Conservation (phyloP, 2,329 filamentous ascomycete species). For the Colletotrichum lindemuthianum region DNA sequence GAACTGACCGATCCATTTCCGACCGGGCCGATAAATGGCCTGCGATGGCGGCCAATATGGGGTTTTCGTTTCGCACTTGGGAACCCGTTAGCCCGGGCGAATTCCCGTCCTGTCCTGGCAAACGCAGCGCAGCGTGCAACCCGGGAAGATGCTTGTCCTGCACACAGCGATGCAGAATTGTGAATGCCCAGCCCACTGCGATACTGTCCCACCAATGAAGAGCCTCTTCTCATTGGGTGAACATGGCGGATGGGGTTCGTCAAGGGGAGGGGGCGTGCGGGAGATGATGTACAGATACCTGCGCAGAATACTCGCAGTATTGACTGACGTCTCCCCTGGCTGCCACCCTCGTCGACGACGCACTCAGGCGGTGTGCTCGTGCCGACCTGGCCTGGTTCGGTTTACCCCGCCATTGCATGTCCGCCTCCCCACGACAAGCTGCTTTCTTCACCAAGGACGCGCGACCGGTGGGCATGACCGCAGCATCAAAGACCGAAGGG, state of each 20-base stretch:
- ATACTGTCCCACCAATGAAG: constrained; percentile 3
- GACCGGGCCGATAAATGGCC: constrained; percentile 2
- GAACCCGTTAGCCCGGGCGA: constrained; percentile 3
- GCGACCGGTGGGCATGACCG: too few relatives aligned
- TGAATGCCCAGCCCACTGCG: too few relatives aligned
- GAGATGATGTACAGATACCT: constrained; percentile 4
- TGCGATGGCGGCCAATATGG: too few relatives aligned
- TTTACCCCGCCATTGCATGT: constrained; percentile 14
- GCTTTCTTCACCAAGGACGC: neutral
- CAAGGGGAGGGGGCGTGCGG: neutral
- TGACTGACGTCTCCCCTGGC: too few relatives aligned
- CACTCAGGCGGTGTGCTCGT: neutral
- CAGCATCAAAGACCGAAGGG: too few relatives aligned
- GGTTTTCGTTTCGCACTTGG: too few relatives aligned
- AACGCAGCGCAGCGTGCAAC: neutral
- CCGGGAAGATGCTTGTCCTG: constrained; percentile 16
- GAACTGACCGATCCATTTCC: constrained; percentile 9
- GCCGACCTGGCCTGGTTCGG: neutral
- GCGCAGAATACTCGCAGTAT: too few relatives aligned
- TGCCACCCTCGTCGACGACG: too few relatives aligned
- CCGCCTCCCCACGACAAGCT: neutral
- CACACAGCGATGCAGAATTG: neutral
- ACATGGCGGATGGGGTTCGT: neutral
- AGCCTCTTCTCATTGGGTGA: neutral
- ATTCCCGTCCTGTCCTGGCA: too few relatives aligned